Evolutionary conservation across 2,329 filamentous ascomycete genomes (phyloP).

Genomic region (Lachnellula suecica): DNA sequence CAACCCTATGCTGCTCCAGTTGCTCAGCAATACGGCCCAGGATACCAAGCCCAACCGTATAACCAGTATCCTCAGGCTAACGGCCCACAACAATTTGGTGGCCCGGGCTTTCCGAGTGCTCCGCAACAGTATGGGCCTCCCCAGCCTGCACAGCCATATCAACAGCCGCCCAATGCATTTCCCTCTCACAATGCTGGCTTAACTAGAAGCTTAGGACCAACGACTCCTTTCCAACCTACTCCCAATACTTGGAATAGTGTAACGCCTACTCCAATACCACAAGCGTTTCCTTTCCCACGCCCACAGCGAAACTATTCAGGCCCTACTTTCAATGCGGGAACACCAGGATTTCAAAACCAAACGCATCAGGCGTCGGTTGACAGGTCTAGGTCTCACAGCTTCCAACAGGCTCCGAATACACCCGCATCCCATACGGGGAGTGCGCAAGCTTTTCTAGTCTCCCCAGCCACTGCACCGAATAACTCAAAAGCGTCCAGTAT

Average conservation of each 20-base stretch:
- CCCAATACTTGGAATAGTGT: conserved; percentile 19
- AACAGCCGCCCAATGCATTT: conserved; percentile 15
- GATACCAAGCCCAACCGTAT: conserved; percentile 12
- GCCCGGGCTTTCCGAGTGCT: conserved; percentile 14
- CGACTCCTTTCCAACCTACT: neutral
- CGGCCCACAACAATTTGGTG: conserved; percentile 18
- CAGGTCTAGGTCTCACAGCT: conserved; percentile 8
- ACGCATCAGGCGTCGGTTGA: conserved; percentile 4
- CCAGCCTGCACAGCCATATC: conserved; percentile 18
- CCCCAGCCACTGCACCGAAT: conserved; percentile 1
- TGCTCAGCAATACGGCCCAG: conserved; percentile 22
- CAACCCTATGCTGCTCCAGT: conserved; percentile 17
- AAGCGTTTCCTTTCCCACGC: conserved; percentile 9
- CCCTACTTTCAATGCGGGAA: conserved; percentile 12
- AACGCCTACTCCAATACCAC: conserved; percentile 1
- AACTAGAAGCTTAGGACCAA: conserved; percentile 1
- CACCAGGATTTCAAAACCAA: conserved; percentile 14
- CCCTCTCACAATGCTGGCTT: conserved; percentile 12
- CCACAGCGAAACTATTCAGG: conserved; percentile 13
- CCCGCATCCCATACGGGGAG: conserved; percentile 10
- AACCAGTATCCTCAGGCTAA: conserved; percentile 12
- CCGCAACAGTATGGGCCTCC: conserved; percentile 20
- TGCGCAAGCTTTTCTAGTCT: conserved; percentile 6
- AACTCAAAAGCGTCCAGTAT: conserved; percentile 12
- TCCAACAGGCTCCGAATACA: conserved; percentile 15